Conservation (phyloP, 768 basidiomycete species). For the Fomitopsis pulvina region DNA sequence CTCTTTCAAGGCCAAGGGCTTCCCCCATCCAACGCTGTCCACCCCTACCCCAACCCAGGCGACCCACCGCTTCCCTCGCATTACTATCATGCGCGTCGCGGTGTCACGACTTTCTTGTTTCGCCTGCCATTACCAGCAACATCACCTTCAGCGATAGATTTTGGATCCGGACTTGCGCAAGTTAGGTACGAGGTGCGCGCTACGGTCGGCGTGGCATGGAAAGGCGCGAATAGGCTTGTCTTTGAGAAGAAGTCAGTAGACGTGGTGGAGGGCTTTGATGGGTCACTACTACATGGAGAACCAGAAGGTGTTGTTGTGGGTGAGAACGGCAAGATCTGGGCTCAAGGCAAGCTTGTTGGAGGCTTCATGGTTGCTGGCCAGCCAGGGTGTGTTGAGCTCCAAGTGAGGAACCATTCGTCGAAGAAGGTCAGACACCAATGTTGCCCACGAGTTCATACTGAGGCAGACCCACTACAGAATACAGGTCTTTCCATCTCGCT, state of each 20-base stretch:
- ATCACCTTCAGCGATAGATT: slow-evolving; percentile 65
- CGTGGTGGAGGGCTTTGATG: slow-evolving; percentile 49
- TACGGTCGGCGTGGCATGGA: slow-evolving; percentile 69
- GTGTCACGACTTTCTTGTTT: slow-evolving; percentile 74
- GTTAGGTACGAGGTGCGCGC: slow-evolving; percentile 71
- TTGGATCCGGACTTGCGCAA: slow-evolving; percentile 61
- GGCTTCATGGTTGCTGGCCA: slow-evolving; percentile 61
- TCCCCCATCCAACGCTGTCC: slow-evolving; percentile 80
- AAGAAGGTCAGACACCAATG: slow-evolving; percentile 52
- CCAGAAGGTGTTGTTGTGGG: slow-evolving; percentile 62
- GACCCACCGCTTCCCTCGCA: slow-evolving; percentile 55
- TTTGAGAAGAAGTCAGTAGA: slow-evolving; percentile 54
- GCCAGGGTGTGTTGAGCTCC: slow-evolving; percentile 65
- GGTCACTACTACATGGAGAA: slow-evolving; percentile 29
- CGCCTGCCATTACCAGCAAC: slow-evolving; percentile 63
- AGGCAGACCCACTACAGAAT: slow-evolving; percentile 40
- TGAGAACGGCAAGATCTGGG: slow-evolving; percentile 77
- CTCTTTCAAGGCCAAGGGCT: slow-evolving; percentile 78
- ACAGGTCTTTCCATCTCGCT: slow-evolving; percentile 57
- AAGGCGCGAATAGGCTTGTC: slow-evolving; percentile 64
- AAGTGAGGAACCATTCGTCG: slow-evolving; percentile 75
- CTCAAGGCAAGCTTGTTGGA: slow-evolving; percentile 59
- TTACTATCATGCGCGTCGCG: slow-evolving; percentile 70
- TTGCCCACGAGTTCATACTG: not conserved
- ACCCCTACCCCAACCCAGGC: slow-evolving; percentile 50